Base-by-base conservation (phyloP, 2,329 filamentous ascomycete species). In the Paecilomyces dactylethromorphus region DNA sequence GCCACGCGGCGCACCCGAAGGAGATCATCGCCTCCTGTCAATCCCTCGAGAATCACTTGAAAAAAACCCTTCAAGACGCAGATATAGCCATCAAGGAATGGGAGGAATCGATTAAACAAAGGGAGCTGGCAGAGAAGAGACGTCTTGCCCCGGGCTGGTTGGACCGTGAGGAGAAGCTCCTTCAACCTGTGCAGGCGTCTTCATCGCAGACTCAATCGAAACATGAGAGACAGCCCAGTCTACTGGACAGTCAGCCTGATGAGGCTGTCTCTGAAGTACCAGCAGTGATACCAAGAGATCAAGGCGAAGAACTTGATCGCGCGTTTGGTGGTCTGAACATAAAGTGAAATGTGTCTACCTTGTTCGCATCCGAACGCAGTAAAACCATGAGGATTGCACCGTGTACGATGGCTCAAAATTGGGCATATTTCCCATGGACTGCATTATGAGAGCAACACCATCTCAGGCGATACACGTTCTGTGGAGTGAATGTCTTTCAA, bases 1-100 rank as follows among this genome's bases (percentile, higher is more conserved):
- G 89, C 31, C 89, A 92, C 70, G 87, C 91, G 53, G 91, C 92
- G 4, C 90, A 96, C 66, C 92, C 94, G 0, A 86, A 92, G 66
- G 88, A 92, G 65, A 96, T 99, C 68, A 82, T 92, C 21, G 83
- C 86, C 13, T 92, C 91, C 24, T 97, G 93, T 76, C 83, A 84
- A 62, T 87, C 89, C 7, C 82, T 99, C 50, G 86, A 89, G 65
- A 82, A 84, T 1, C 90, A 97, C 74, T 80, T 99, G 12, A 78
- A 84, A 26, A 84, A 86, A 64, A 81, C 90, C 64, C 83, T 87
- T 63, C 80, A 82, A 2, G 87, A 90, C 35, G 90, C 90, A 1
- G 83, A 88, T 62, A 62, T 61, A 12, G 84, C 87, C 57, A 79
- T 97, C 57, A 76, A 79, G 56, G 84, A 83, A 21, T 90, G 94